Conservation (phyloP, 208 protist species). For the Trypanosoma rangeli region DNA sequence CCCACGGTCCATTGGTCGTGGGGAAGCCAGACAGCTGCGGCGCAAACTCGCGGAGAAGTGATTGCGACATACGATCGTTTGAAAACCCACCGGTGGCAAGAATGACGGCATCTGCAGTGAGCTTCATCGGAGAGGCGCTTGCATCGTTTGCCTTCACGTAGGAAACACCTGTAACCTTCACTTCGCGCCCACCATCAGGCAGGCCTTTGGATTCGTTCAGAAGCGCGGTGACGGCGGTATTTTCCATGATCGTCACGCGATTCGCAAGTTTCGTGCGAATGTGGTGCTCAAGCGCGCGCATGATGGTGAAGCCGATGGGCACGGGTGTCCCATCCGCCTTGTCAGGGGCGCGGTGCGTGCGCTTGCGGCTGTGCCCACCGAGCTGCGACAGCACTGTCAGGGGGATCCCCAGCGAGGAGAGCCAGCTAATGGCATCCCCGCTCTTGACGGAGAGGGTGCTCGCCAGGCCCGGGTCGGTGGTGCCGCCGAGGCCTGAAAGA, state of each 20-base stretch:
- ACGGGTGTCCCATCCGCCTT: conserved; percentile 72
- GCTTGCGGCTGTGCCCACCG: conserved; percentile 85
- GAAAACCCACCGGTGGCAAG: conserved; percentile 90
- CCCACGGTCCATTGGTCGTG: conserved; percentile 91
- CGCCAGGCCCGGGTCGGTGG: conserved; percentile 78
- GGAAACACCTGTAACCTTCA: conserved; percentile 52
- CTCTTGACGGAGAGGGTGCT: conserved; percentile 78
- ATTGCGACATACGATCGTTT: conserved; percentile 48
- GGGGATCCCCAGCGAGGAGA: conserved; percentile 76
- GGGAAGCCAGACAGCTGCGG: conserved; percentile 72
- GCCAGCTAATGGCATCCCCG: conserved; percentile 76
- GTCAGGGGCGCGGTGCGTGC: conserved; percentile 86
- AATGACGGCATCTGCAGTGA: conserved; percentile 72
- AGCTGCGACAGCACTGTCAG: conserved; percentile 87
- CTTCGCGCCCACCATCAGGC: conserved; percentile 46
- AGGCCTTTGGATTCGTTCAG: conserved; percentile 33
- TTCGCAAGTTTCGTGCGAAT: conserved; percentile 51
- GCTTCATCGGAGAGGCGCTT: conserved; percentile 28
- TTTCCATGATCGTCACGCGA: conserved; percentile 71
- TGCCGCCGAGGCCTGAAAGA: conserved; percentile 60
- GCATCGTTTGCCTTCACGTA: conserved; percentile 36
- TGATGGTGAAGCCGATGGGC: conserved; percentile 91
- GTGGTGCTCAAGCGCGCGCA: conserved; percentile 77
- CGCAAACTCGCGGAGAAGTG: conserved; percentile 79
- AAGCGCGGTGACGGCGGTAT: conserved; percentile 44